phyloP scores from a whole-genome alignment of 2,329 filamentous ascomycete species.

The Verticillium dahliae region DNA sequence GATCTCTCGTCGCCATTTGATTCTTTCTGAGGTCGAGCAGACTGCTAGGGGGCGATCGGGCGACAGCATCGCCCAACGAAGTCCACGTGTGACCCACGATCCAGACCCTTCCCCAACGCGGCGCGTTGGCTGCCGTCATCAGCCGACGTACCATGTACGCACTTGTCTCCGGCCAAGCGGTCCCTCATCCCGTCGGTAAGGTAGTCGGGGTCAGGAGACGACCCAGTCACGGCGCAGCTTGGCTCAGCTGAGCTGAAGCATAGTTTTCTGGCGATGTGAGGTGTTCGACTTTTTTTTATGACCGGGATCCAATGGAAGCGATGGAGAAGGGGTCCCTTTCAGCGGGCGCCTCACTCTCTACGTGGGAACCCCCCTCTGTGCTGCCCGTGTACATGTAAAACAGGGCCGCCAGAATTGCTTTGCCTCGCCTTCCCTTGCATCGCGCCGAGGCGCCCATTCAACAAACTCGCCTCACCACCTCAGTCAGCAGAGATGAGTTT shows the following conservation, averaged over 20 bases:
- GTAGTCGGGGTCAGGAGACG: neutral
- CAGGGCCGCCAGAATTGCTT: neutral
- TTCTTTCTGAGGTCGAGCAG: neutral
- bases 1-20: neutral
- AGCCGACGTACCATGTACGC: neutral
- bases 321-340: neutral
- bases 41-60: neutral
- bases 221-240: neutral
- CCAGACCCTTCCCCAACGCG: neutral
- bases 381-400: neutral
- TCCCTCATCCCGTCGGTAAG: neutral
- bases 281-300: neutral
- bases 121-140: neutral
- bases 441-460: neutral
- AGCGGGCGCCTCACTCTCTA: neutral
- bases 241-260: neutral
- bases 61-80: neutral
- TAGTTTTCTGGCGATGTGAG: neutral
- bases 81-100: neutral
- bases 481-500: neutral
- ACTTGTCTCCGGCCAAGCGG: neutral
- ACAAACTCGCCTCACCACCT: neutral
- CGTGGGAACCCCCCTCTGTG: neutral
- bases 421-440: neutral
- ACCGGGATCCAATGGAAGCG: neutral